Evolutionary conservation across 2,329 filamentous ascomycete genomes (phyloP).

Genomic region (Aspergillus terreus): DNA sequence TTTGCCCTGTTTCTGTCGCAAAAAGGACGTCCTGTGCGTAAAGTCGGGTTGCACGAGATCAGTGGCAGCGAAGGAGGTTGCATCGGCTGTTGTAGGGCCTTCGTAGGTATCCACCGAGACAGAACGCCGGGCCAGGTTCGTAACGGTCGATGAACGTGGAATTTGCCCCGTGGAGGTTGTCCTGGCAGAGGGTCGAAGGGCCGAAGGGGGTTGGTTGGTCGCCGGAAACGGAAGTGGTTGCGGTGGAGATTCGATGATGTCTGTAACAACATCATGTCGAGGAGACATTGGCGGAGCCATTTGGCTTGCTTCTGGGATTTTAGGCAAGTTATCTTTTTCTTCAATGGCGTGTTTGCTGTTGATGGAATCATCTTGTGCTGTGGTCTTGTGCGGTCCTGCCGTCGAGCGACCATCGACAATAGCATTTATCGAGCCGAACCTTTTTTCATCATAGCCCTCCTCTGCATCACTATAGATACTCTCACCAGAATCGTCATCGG

Average conservation of each 20-base stretch:
- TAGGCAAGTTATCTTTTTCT: slow-evolving; percentile 2
- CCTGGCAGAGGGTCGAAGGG: slow-evolving; percentile 1
- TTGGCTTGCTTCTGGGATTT: slow-evolving; percentile 14
- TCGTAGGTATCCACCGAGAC: slow-evolving; percentile 17
- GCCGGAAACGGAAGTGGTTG: slow-evolving; percentile 15
- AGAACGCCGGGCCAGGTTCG: slow-evolving; percentile 15
- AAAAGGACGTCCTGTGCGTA: slow-evolving; percentile 2
- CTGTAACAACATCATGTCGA: slow-evolving; percentile 13
- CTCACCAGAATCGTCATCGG: slow-evolving; percentile 38
- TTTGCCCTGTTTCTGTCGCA: slow-evolving; percentile 1
- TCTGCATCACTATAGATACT: slow-evolving; percentile 48
- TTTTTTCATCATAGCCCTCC: slow-evolving; percentile 40
- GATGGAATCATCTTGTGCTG: neutral
- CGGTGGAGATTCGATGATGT: slow-evolving; percentile 15
- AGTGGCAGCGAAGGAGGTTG: slow-evolving; percentile 2
- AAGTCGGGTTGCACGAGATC: slow-evolving; percentile 4
- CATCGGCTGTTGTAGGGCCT: slow-evolving; percentile 10
- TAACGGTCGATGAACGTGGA: slow-evolving; percentile 7
- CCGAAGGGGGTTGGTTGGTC: slow-evolving; percentile 14
- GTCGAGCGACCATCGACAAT: slow-evolving; percentile 29
- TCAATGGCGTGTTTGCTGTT: neutral
- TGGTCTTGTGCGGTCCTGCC: neutral
- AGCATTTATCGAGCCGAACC: slow-evolving; percentile 49
- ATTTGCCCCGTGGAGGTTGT: neutral
- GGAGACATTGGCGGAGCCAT: slow-evolving; percentile 21